These are phyloP conservation scores for Suillus sp. DNA, from an alignment of 768 basidiomycete genomes.

Conservation along the genomic window DNA sequence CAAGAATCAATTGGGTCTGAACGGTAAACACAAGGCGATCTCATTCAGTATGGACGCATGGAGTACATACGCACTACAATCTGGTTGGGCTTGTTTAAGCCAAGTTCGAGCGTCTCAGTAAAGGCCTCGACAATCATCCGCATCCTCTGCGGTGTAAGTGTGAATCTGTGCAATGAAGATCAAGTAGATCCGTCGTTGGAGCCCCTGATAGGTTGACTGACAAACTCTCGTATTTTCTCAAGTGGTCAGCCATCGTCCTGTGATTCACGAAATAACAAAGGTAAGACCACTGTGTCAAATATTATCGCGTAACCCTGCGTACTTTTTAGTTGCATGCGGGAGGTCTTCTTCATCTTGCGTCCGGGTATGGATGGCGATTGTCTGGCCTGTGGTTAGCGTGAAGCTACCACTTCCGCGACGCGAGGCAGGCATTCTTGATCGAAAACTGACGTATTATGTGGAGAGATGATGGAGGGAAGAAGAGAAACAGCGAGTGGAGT, in stretches of 20 bases:
- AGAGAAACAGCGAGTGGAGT: conserved; percentile 22
- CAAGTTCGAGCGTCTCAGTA: conserved; percentile 86
- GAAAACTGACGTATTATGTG: conserved; percentile 3
- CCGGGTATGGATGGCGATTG: conserved; percentile 83
- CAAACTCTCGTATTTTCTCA: conserved; percentile 87
- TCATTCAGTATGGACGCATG: neutral
- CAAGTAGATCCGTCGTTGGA: conserved; percentile 13
- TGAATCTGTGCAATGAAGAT: conserved; percentile 54
- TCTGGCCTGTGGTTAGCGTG: conserved; percentile 71
- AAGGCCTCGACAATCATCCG: conserved; percentile 97
- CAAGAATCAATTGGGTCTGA: conserved; percentile 2
- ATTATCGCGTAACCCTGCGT: conserved; percentile 27
- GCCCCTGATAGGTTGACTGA: conserved; percentile 45
- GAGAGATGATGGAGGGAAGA: conserved; percentile 17
- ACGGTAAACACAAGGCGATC: conserved; percentile 13
- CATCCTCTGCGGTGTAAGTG: conserved; percentile 88
- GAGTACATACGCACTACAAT: conserved; percentile 71
- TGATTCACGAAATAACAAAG: conserved; percentile 7
- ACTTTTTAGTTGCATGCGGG: conserved; percentile 95
- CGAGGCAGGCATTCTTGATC: conserved; percentile 59
- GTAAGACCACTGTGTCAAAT: conserved; percentile 8
- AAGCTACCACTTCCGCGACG: conserved; percentile 80
- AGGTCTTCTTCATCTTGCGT: conserved; percentile 86
- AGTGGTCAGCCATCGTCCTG: conserved; percentile 92
- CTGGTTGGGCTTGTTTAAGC: conserved; percentile 80